These are phyloP conservation scores for Ilyonectria sp. DNA, from an alignment of 2,329 filamentous ascomycete species.

Conservation along the genomic window DNA sequence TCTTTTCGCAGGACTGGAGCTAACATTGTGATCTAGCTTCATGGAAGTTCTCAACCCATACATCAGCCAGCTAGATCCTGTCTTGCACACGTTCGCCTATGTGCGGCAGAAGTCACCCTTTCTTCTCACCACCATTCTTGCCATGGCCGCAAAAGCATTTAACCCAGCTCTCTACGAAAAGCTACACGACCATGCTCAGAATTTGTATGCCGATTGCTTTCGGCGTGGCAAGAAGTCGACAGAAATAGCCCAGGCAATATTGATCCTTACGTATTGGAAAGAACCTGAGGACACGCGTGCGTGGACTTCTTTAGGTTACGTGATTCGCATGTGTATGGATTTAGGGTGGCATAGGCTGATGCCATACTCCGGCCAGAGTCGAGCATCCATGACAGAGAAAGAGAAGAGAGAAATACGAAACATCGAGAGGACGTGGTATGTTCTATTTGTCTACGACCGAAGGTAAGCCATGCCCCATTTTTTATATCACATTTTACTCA, in stretches of 20 bases:
- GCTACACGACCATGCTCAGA: constrained; percentile 42
- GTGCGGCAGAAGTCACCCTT: constrained; percentile 55
- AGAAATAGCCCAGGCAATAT: constrained; percentile 57
- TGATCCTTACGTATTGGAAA: constrained; percentile 60
- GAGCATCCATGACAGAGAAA: constrained; percentile 20
- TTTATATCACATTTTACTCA: background rate
- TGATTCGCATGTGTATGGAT: constrained; percentile 58
- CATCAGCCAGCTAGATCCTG: constrained; percentile 57
- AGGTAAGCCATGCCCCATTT: constrained; percentile 45
- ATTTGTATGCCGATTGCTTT: constrained; percentile 50
- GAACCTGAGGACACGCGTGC: constrained; percentile 57
- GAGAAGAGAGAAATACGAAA: constrained; percentile 51
- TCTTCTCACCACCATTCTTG: constrained; percentile 53
- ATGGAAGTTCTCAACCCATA: constrained; percentile 57
- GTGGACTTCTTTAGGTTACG: constrained; percentile 58
- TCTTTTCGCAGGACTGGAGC: background rate
- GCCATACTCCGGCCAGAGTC: constrained; percentile 16
- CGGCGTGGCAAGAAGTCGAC: constrained; percentile 53
- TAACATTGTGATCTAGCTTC: constrained; percentile 45
- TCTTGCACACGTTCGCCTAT: constrained; percentile 55
- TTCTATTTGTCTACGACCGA: constrained; percentile 58
- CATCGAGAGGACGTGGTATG: constrained; percentile 55
- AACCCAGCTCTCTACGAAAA: constrained; percentile 50
- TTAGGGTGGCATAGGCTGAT: constrained; percentile 54
- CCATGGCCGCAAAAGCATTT: constrained; percentile 55